Percentiles rank a stretch among this genome's conserved stretches.
Evolutionary conservation across 2,329 filamentous ascomycete species (phyloP).

Genomic region (Tricladium varicosporioides): DNA sequence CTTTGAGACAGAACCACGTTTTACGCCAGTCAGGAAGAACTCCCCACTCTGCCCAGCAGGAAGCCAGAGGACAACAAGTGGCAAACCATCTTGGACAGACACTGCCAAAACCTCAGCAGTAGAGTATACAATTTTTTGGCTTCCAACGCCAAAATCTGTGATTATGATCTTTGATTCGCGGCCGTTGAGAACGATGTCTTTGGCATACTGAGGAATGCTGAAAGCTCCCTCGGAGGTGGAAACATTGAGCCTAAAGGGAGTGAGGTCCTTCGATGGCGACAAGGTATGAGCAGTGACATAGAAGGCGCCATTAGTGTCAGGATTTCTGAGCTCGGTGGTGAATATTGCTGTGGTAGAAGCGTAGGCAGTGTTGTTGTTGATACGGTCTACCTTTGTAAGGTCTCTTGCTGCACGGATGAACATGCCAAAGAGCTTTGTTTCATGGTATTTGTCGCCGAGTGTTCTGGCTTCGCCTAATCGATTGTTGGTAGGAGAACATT

Average conservation of each 20-base stretch:
- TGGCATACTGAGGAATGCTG: conserved; percentile 50
- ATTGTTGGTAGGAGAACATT: background rate
- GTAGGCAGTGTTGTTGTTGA: conserved; percentile 48
- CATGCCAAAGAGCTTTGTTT: conserved; percentile 59
- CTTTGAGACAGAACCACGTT: conserved; percentile 48
- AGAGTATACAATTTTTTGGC: conserved; percentile 50
- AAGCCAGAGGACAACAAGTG: conserved; percentile 51
- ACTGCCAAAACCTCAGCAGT: conserved; percentile 55
- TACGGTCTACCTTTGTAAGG: conserved; percentile 52
- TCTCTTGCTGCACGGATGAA: conserved; percentile 59
- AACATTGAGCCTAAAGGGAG: conserved; percentile 53
- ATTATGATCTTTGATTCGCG: conserved; percentile 61
- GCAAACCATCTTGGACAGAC: conserved; percentile 44
- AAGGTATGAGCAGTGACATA: conserved; percentile 56
- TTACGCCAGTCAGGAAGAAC: conserved; percentile 51
- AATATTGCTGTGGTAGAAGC: conserved; percentile 51
- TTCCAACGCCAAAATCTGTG: conserved; percentile 56
- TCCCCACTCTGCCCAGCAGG: conserved; percentile 54
- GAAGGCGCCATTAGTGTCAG: conserved; percentile 54
- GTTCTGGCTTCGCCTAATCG: conserved; percentile 34
- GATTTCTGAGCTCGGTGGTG: conserved; percentile 56
- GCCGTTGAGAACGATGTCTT: conserved; percentile 52
- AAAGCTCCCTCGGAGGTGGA: conserved; percentile 54
- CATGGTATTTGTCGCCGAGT: conserved; percentile 59
- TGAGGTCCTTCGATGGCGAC: conserved; percentile 48